A percentile compares a stretch with the other conserved stretches of the same genome.
phyloP scores from a whole-genome alignment of 2,329 filamentous ascomycete species.

The Ceratocystis alfenasii region DNA sequence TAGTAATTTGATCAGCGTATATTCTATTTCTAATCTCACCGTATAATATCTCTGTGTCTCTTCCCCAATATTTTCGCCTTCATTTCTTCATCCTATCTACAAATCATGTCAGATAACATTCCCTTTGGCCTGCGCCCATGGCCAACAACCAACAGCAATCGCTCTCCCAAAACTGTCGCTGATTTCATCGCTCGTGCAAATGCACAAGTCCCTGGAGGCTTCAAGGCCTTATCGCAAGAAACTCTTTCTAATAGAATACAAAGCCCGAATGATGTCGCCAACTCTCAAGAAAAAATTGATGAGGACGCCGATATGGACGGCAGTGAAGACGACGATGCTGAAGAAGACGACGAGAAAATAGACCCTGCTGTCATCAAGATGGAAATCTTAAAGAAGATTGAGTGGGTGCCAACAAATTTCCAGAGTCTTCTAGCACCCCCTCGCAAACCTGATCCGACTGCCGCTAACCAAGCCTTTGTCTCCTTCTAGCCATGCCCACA shows the following conservation, averaged over 20 bases:
- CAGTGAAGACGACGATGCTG: slow-evolving; percentile 28
- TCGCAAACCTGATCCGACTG: no score
- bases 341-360: slow-evolving; percentile 32
- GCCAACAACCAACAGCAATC: slow-evolving; percentile 40
- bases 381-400: slow-evolving; percentile 46
- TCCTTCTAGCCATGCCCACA: slow-evolving; percentile 37
- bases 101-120: slow-evolving; percentile 16
- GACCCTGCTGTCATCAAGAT: slow-evolving; percentile 41
- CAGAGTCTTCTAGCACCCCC: no score
- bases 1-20: background rate
- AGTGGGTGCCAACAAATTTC: slow-evolving; percentile 33
- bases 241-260: slow-evolving; percentile 49
- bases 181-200: slow-evolving; percentile 72
- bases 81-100: no score
- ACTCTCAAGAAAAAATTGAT: slow-evolving; percentile 29
- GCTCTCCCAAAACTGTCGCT: slow-evolving; percentile 49
- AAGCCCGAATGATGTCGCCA: slow-evolving; percentile 27
- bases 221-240: slow-evolving; percentile 66
- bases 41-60: no score
- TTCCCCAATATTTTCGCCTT: no score
- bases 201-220: slow-evolving; percentile 59
- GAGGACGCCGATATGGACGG: slow-evolving; percentile 38
- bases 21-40: no score
- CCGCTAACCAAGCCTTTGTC: background rate
- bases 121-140: slow-evolving; percentile 23